Base-by-base conservation (phyloP, 1,284 basidiomycete species). In the Puccinia hordei region DNA sequence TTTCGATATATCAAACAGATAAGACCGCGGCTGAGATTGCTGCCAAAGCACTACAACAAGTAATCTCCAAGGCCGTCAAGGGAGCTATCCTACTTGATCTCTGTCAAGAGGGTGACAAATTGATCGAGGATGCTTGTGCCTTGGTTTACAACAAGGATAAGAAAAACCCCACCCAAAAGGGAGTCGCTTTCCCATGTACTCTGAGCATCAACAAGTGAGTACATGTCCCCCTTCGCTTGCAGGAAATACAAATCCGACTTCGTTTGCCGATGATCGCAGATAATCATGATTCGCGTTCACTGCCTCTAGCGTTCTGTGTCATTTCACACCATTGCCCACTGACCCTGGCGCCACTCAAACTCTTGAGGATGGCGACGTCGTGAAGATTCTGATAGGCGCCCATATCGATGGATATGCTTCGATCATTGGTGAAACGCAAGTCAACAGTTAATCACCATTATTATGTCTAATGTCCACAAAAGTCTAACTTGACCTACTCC, bases 341-440 rank as follows among this genome's bases (percentile, higher is more conserved):
- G 88, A 89, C 85, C 86, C 87, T 81, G 87, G 94, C 86, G 88
- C 90, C 82, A 92, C 92, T 81, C 87, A 93, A 91, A 87, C 86
- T 44, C 89, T 99, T 83, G 91, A 91, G 80, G 92, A 94, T 83
- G 91, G 91, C 83, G 96, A 99, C 85, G 91, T 98, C 79, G 96
- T 98, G 84, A 98, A 98, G 88, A 88, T 99, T 82, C 93, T 96
- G 87, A 88, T 98, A 82, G 96, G 96, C 81, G 93, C 95, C 49
- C 96, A 98, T 86, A 95, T 99, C 86, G 96, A 99, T 86, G 96
- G 86, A 27, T 94, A 92, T 85, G 92, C 94, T 30, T 89, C 93
- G 79, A 90, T 95, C 85, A 90, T 90, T 84, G 96, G 93, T 81
- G 96, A 99, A 88, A 98, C 95, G 83, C 82, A 68, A 73, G 84